These are phyloP conservation scores for Physcomitrellopsis africana DNA, from an alignment of 225 moss, liverwort and hornwort genomes.

Conservation along the genomic window DNA sequence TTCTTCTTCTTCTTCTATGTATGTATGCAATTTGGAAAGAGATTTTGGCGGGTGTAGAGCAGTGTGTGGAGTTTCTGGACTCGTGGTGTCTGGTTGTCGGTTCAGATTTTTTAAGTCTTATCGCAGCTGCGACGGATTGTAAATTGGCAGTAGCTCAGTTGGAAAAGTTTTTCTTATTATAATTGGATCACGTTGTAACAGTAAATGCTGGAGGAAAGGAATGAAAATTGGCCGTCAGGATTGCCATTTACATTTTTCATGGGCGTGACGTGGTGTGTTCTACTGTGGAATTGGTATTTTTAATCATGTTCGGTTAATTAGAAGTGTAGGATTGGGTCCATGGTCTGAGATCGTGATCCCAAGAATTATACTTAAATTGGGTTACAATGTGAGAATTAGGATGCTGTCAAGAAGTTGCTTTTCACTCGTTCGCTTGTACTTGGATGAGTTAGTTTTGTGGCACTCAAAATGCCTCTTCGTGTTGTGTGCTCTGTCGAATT, in stretches of 20 bases:
- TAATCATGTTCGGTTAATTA: neutral
- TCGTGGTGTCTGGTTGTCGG: too few relatives aligned
- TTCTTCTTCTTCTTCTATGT: too few relatives aligned
- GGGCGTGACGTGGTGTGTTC: conserved; percentile 2
- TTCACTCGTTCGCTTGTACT: neutral
- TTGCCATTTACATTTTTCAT: conserved; percentile 1
- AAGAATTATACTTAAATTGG: neutral
- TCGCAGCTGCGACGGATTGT: neutral
- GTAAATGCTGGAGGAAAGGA: neutral
- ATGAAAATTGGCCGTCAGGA: neutral
- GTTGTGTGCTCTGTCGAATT: neutral
- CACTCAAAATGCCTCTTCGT: neutral
- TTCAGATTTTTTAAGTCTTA: too few relatives aligned
- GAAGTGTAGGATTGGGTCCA: conserved; percentile 5
- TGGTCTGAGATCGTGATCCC: neutral
- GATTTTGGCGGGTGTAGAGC: too few relatives aligned
- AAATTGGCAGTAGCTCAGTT: conserved; percentile 19
- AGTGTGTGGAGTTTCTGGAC: too few relatives aligned
- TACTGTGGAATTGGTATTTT: conserved; percentile 17
- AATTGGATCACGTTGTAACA: neutral
- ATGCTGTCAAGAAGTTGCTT: neutral
- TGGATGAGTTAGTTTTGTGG: neutral
- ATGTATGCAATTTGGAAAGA: too few relatives aligned
- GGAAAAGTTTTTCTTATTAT: neutral
- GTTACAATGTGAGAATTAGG: neutral